Evolutionary conservation across 2,329 filamentous ascomycete genomes (phyloP).

Genomic region (Colletotrichum eleusines): DNA sequence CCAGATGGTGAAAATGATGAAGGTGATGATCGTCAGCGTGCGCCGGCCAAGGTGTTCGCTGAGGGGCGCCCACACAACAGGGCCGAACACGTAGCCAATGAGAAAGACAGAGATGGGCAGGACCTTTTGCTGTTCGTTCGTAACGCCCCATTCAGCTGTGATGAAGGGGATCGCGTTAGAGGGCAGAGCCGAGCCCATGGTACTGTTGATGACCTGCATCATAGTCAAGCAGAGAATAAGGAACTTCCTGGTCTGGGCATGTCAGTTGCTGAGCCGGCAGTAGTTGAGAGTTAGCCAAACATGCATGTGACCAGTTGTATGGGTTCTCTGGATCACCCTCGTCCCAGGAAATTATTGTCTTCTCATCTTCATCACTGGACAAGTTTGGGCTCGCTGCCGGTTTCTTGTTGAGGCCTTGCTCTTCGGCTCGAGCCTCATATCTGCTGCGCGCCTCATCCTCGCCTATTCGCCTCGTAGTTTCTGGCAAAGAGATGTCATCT

Average conservation of each 20-base stretch:
- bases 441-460: slow-evolving; percentile 56
- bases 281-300: slow-evolving; percentile 10
- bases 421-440: slow-evolving; percentile 52
- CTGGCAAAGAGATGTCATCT: slow-evolving; percentile 25
- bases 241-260: slow-evolving; percentile 64
- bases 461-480: slow-evolving; percentile 45
- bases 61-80: slow-evolving; percentile 73
- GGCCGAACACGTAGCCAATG: slow-evolving; percentile 72
- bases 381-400: slow-evolving; percentile 18
- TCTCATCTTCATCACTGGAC: slow-evolving; percentile 49
- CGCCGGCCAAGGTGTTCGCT: slow-evolving; percentile 74
- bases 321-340: slow-evolving; percentile 64
- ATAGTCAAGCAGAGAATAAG: slow-evolving; percentile 67
- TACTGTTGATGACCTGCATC: slow-evolving; percentile 74
- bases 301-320: slow-evolving; percentile 62
- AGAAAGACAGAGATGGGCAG: slow-evolving; percentile 74
- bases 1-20: slow-evolving; percentile 62
- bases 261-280: background rate
- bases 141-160: slow-evolving; percentile 67
- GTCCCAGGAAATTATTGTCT: slow-evolving; percentile 54
- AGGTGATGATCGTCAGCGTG: slow-evolving; percentile 59
- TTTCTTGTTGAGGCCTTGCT: slow-evolving; percentile 50
- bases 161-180: slow-evolving; percentile 73
- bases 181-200: slow-evolving; percentile 74
- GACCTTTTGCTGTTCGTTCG: slow-evolving; percentile 58